Evolutionary conservation across 352 stramenopile genomes (phyloP).

Genomic region (Pythium utonaiense): DNA sequence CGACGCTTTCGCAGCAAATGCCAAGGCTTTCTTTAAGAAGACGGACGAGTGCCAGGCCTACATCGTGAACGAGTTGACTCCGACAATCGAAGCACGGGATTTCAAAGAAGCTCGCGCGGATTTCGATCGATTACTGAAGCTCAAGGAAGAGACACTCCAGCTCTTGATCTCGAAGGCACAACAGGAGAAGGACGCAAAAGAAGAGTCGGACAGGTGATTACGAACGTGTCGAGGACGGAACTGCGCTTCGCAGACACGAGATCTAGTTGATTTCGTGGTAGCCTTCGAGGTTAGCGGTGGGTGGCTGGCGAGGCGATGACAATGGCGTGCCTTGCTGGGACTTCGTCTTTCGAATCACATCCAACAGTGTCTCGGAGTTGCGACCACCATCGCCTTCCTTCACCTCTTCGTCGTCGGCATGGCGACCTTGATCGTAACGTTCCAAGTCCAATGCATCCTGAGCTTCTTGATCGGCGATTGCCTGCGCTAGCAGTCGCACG

Average conservation of each 20-base stretch:
- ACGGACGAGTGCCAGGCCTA: slow-evolving; percentile 44
- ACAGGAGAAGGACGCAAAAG: slow-evolving; percentile 30
- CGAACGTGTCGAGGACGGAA: too few species aligned
- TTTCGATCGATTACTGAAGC: slow-evolving; percentile 42
- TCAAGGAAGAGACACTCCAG: slow-evolving; percentile 63
- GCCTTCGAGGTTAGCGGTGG: slow-evolving; percentile 17
- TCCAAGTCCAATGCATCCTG: slow-evolving; percentile 1
- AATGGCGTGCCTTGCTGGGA: slow-evolving; percentile 16
- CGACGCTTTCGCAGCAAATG: slow-evolving; percentile 39
- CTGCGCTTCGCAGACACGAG: not conserved
- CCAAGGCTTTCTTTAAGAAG: slow-evolving; percentile 46
- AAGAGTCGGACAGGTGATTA: slow-evolving; percentile 11
- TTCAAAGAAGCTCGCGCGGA: slow-evolving; percentile 34
- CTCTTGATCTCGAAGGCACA: slow-evolving; percentile 51
- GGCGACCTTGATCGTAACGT: not conserved
- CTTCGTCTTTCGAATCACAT: slow-evolving; percentile 31
- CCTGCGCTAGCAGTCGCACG: slow-evolving; percentile 17
- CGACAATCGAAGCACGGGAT: slow-evolving; percentile 26
- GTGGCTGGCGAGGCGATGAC: slow-evolving; percentile 6
- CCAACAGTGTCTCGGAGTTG: slow-evolving; percentile 22
- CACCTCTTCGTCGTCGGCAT: slow-evolving; percentile 6
- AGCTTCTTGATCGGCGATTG: slow-evolving; percentile 17
- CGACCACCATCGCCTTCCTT: not conserved
- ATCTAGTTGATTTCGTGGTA: slow-evolving; percentile 38
- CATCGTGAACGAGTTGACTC: slow-evolving; percentile 33